phyloP scores from a whole-genome alignment of 495 filamentous ascomycete species.

The Penicillium coffeae region DNA sequence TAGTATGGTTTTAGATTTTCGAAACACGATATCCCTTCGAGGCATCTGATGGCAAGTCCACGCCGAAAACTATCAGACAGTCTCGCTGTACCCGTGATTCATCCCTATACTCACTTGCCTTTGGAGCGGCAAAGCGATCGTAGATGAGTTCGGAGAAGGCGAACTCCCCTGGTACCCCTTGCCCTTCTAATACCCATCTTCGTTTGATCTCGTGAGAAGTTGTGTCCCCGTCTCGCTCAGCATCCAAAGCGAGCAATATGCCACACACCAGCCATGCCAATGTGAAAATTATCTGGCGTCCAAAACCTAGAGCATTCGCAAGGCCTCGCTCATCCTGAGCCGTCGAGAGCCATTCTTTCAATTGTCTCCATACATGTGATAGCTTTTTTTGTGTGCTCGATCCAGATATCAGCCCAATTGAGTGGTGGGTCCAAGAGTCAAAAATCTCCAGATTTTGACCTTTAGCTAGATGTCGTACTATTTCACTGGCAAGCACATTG shows the following conservation, averaged over 20 bases:
- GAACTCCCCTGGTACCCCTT: constrained; percentile 31
- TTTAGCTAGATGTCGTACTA: constrained; percentile 51
- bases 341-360: constrained; percentile 1
- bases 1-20: constrained; percentile 12
- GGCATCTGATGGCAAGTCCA: constrained; percentile 22
- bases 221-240: constrained; percentile 27
- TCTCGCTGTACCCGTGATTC: constrained; percentile 19
- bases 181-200: constrained; percentile 30
- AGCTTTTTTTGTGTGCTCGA: constrained; percentile 4
- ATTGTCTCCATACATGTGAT: constrained; percentile 12
- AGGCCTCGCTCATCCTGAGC: constrained; percentile 4
- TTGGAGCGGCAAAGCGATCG: constrained; percentile 1
- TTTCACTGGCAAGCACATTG: constrained; percentile 62
- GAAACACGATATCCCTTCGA: constrained; percentile 25
- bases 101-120: background rate
- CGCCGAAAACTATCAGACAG: constrained; percentile 30
- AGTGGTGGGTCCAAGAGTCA: constrained; percentile 33
- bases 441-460: constrained; percentile 38
- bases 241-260: constrained; percentile 28
- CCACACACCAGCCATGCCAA: constrained; percentile 32
- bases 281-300: constrained; percentile 29
- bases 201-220: constrained; percentile 29
- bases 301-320: constrained; percentile 16
- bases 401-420: constrained; percentile 14
- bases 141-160: constrained; percentile 29